Base-by-base conservation (phyloP, 1,284 basidiomycete genomes). In the Omphalotus olearius region DNA sequence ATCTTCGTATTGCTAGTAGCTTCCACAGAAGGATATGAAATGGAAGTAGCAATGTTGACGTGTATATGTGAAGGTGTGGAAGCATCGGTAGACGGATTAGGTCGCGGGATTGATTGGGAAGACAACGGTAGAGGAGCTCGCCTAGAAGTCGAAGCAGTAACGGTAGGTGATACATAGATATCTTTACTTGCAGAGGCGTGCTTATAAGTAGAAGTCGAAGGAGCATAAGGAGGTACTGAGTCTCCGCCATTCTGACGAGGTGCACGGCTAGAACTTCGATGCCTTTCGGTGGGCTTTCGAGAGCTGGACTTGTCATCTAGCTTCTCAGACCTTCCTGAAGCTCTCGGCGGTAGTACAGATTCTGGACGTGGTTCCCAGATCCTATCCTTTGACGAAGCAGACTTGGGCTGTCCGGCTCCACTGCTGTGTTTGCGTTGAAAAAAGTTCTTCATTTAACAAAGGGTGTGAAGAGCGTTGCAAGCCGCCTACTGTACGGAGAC, bases 361-460 rank as follows among this genome's bases (percentile, higher is more conserved):
- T 51, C 40, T 48, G 45, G 55, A 41, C 16, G 53, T 47, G 44
- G 59, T 17, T 49, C 48, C 56, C 56, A 57, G 41, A 56, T 48
- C 52, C 67, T 69, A 58, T 70, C 69, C 61, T 65, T 67, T 55
- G 67, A 36, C 18, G 28, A 59, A 56, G 65, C 60, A 60, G 67
- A 62, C 64, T 69, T 71, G 54, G 63, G 66, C 54, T 35, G 36
- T 20, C 26, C 44, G 40, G 54, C 41, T 39, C 66, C 61, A 65
- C 68, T 68, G 59, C 75, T 73, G 61, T 68, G 66, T 60, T 66
- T 69, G 57, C 73, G 72, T 64, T 71, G 71, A 61, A 76, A 73
- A 66, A 75, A 72, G 69, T 66, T 69, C 71, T 73, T 76, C 75
- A 78, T 78, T 62, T 72, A 74, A 69, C 64, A 62, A 54, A 38